Conservation (phyloP, 2,329 filamentous ascomycete species). For the Fusarium verticillioides region DNA sequence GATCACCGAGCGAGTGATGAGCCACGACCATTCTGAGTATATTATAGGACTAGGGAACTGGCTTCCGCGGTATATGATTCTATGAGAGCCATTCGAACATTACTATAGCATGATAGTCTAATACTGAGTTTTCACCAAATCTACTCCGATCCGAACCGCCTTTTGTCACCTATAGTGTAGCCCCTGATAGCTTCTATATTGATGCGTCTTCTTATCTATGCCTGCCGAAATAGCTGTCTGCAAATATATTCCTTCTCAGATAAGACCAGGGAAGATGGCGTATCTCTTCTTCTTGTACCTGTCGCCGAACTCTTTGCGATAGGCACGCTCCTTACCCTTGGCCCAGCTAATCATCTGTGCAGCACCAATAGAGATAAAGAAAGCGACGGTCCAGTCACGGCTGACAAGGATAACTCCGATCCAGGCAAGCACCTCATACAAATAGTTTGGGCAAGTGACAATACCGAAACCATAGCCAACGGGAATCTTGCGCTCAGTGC, state of each 20-base stretch:
- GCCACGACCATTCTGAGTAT: neutral
- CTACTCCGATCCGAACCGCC: neutral
- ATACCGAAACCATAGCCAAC: constrained; percentile 83
- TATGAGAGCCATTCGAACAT: neutral
- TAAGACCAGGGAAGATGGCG: constrained; percentile 81
- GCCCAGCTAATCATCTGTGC: constrained; percentile 90
- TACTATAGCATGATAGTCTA: neutral
- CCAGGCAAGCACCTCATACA: constrained; percentile 93
- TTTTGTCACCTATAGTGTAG: neutral
- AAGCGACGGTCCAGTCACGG: constrained; percentile 78
- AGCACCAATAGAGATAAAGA: constrained; percentile 80
- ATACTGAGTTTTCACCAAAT: constrained; percentile 6
- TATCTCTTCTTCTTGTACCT: constrained; percentile 96
- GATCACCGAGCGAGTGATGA: neutral
- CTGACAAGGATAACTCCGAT: constrained; percentile 82
- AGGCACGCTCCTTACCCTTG: constrained; percentile 89
- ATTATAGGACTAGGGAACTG: constrained; percentile 6
- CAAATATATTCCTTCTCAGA: constrained; percentile 56
- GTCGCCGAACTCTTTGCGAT: constrained; percentile 90
- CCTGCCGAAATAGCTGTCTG: neutral
- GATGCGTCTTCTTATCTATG: neutral
- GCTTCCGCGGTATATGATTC: neutral
- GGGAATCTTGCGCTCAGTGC: constrained; percentile 89
- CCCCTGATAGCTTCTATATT: neutral
- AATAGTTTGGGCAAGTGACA: constrained; percentile 97